A percentile compares a stretch with the other conserved stretches of the same genome.
These are phyloP conservation scores for Pichia sp. DNA, from an alignment of 1,139 yeast genomes.

Conservation along the genomic window DNA sequence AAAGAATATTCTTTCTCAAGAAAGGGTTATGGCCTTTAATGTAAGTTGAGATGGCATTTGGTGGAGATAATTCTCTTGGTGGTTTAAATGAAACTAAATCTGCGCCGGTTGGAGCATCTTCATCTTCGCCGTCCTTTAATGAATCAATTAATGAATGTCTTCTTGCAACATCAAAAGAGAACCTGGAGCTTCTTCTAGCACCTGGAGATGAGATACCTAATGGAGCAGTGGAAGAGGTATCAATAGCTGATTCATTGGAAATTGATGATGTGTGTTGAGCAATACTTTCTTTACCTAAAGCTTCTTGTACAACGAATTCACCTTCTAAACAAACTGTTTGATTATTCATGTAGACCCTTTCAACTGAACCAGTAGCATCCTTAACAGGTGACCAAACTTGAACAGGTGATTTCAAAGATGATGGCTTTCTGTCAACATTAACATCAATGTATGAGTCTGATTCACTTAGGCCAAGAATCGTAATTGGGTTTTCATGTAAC, in stretches of 20 bases:
- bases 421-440: conserved; percentile 65
- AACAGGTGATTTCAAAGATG: conserved; percentile 35
- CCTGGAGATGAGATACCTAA: conserved; percentile 20
- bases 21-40: conserved; percentile 82
- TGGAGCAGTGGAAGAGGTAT: conserved; percentile 8
- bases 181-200: conserved; percentile 34
- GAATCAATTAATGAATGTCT: conserved; percentile 33
- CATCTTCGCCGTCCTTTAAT: conserved; percentile 33
- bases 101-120: conserved; percentile 56
- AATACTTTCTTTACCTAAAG: conserved; percentile 54
- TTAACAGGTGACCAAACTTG: conserved; percentile 49
- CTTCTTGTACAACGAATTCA: conserved; percentile 49
- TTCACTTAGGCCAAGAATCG: conserved; percentile 77
- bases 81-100: conserved; percentile 74
- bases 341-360: conserved; percentile 75
- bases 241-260: conserved; percentile 12
- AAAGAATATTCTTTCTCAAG: conserved; percentile 78
- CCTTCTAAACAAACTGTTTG: conserved; percentile 86
- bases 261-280: conserved; percentile 30
- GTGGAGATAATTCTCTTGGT: conserved; percentile 63
- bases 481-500: conserved; percentile 77
- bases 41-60: conserved; percentile 68
- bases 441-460: conserved; percentile 76
- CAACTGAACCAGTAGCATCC: conserved; percentile 70
- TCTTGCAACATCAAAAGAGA: conserved; percentile 41